Base-by-base conservation (phyloP, 257 asterid species). In the Solanum pinnatisectum region DNA sequence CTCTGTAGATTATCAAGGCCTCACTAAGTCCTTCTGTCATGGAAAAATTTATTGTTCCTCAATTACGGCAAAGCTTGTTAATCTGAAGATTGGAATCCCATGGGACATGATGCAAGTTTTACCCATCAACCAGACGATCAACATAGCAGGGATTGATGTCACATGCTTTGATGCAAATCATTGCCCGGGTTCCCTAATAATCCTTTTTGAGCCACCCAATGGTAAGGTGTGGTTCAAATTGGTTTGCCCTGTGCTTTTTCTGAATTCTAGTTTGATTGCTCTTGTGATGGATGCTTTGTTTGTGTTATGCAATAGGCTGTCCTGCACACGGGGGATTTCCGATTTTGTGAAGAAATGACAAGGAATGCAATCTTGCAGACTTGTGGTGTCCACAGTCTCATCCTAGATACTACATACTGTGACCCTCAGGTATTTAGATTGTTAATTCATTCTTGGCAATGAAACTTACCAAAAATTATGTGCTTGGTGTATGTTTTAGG, bases 81-180 rank as follows among this genome's bases (percentile, higher is more conserved):
- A 95, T 88, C 85, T 94, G 90, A 97, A 96, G 91, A 94, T 96
- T 8, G 98, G 99, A 49, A 94, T 96, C 87, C 92, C 98, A 74
- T 90, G 92, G 94, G 96, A 94, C 87, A 94, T 92, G 84, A 87
- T 97, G 86, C 93, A 94, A 87, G 93, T 97, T 90, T 92, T 97
- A 92, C 98, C 99, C 84, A 94, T 96, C 89, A 94, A 96, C 88
- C 93, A 93, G 92, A 97, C 88, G 95, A 91, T 94, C 87, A 94
- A 87, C 87, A 91, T 97, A 79, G 98, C 94, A 86, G 99, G 99
- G 73, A 88, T 89, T 74, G 89, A 93, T 71, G 94, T 97, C 83
- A 97, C 98, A 20, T 96, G 98, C 90, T 97, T 94, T 86, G 97
- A 97, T 89, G 98, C 99, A 90, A 97, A 97, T 91, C 99, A 97